phyloP scores from a whole-genome alignment of 2,329 filamentous ascomycete genomes.

The Didymella arachidicola region DNA sequence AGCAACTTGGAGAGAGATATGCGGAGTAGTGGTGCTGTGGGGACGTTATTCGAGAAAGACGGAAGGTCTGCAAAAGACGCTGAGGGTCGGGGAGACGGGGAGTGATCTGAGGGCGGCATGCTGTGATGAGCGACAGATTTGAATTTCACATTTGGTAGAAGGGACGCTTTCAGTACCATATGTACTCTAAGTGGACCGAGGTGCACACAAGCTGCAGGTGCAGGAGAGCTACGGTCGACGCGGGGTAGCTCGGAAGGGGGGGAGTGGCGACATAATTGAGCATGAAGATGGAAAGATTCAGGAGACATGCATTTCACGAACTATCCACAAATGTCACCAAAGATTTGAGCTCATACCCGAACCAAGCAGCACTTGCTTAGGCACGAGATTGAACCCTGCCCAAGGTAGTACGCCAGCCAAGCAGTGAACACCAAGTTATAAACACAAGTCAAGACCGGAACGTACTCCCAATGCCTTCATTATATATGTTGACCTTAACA shows the following conservation, averaged over 20 bases:
- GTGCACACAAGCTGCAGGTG: conserved; percentile 7
- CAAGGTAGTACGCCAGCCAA: conserved; percentile 33
- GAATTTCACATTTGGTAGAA: background rate
- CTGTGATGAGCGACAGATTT: background rate
- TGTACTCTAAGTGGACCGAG: conserved; percentile 7
- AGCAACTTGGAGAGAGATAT: conserved; percentile 54
- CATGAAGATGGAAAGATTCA: conserved; percentile 1
- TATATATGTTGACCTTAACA: conserved; percentile 34
- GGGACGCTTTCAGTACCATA: background rate
- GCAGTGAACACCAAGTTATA: conserved; percentile 46
- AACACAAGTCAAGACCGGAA: conserved; percentile 49
- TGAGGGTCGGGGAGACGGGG: conserved; percentile 18
- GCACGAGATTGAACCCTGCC: conserved; percentile 25
- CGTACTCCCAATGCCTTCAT: conserved; percentile 46
- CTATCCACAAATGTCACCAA: conserved; percentile 49
- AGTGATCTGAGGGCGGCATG: conserved; percentile 37
- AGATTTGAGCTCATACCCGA: conserved; percentile 38
- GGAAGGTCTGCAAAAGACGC: conserved; percentile 47
- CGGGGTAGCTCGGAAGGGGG: conserved; percentile 29
- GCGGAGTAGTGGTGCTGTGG: conserved; percentile 52
- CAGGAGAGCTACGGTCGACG: conserved; percentile 21
- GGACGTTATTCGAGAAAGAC: conserved; percentile 52
- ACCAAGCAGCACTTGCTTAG: conserved; percentile 30
- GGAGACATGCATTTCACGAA: conserved; percentile 47
- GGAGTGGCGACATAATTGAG: background rate